These are phyloP conservation scores for Pseudocercospora macadamiae DNA, from an alignment of 2,329 filamentous ascomycete species.

Conservation along the genomic window DNA sequence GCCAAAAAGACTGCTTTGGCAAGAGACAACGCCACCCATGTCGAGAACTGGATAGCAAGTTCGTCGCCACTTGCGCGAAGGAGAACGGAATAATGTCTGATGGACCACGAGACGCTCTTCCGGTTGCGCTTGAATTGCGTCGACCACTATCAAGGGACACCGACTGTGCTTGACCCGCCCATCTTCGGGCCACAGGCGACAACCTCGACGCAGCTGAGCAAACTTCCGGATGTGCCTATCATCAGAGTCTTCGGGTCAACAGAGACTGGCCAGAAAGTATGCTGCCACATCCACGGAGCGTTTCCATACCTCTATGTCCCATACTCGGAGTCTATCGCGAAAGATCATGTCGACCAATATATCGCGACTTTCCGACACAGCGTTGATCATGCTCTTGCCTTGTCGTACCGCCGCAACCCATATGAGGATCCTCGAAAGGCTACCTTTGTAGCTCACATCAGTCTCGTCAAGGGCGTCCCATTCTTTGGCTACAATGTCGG, in stretches of 20 bases:
- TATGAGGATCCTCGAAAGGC: slow-evolving; percentile 64
- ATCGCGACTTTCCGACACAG: slow-evolving; percentile 79
- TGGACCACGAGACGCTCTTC: slow-evolving; percentile 53
- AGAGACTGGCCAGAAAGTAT: slow-evolving; percentile 93
- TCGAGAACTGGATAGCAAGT: slow-evolving; percentile 33
- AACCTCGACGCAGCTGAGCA: slow-evolving; percentile 60
- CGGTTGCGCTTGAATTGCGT: slow-evolving; percentile 92
- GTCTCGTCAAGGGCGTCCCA: slow-evolving; percentile 86
- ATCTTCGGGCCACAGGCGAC: slow-evolving; percentile 59
- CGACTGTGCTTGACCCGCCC: slow-evolving; percentile 78
- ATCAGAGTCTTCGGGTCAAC: slow-evolving; percentile 91
- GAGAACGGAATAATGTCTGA: neutral
- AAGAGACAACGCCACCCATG: no score
- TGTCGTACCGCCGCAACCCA: slow-evolving; percentile 79
- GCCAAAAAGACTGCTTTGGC: no score
- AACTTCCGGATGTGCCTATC: slow-evolving; percentile 76
- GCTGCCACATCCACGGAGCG: slow-evolving; percentile 91
- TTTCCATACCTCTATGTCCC: slow-evolving; percentile 90
- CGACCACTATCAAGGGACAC: slow-evolving; percentile 85
- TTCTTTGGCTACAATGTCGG: slow-evolving; percentile 97
- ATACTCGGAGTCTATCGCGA: slow-evolving; percentile 31
- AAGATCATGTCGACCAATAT: slow-evolving; percentile 67
- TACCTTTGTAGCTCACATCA: slow-evolving; percentile 85
- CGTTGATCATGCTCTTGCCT: slow-evolving; percentile 85
- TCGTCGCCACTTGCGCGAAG: neutral